Evolutionary conservation across 768 basidiomycete species (phyloP), one percentile per base, ranked within the genome.

Genomic region (Collybiopsis luxurians): DNA sequence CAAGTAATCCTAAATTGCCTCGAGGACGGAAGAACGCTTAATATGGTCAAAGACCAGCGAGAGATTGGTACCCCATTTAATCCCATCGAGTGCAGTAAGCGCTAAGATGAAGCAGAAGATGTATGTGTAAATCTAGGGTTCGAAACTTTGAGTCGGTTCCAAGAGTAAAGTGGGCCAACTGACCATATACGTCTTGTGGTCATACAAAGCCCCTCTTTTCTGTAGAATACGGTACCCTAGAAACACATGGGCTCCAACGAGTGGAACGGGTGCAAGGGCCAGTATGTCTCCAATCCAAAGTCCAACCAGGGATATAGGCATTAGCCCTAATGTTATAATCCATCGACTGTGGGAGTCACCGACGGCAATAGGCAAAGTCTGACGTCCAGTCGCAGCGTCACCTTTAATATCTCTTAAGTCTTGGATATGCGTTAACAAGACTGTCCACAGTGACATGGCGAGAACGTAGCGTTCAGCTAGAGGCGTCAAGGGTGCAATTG

Each of bases 331-430:
- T 15, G 59, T 27, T 11, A 60, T 57, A n/a, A 60, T 39, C 34
- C 28, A 51, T 26, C 61, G 21, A 44, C 54, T 51, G 19, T 19
- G 10, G 3, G 30, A 38, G 19, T 60, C 56, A 3, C 63, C 63
- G 17, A 51, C 45, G 13, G 46, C 53, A 27, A 61, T 30, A 9
- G 63, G 58, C 47, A 64, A 19, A 2, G 63, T 64, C 24, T 53
- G 56, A n/a, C 62, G 31, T 21, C 61, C 57, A 0, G 42, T 55
- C 30, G 58, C 58, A 5, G 38, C 44, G 51, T 64, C 63, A 12
- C 62, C 62, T 17, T 42, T 43, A 4, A 63, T 39, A 27, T 63
- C 62, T 26, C 62, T 27, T 12, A 63, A 36, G 57, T 63, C 62
- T 54, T 61, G 60, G 17, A 61, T 55, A 10, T 61, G 58, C 1